Percentiles rank a stretch among this genome's conserved stretches.
Evolutionary conservation across 805 yeast genomes (phyloP).

Genomic region (Candida krabiensis): DNA sequence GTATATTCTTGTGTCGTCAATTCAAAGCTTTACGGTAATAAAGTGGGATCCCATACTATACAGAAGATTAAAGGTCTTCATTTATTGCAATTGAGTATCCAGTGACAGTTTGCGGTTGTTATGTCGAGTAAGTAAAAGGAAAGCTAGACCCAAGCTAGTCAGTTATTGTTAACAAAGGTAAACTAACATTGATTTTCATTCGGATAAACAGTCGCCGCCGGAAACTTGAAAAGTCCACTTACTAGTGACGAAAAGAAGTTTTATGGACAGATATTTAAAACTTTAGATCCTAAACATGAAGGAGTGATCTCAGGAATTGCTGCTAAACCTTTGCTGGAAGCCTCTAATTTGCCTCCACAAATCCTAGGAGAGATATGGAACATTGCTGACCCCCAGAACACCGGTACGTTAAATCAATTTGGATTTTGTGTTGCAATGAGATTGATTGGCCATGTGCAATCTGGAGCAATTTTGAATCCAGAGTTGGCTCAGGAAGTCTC

Average conservation of each 20-base stretch:
- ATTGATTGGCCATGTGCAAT: slow-evolving; percentile 83
- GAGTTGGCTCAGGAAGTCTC: slow-evolving; percentile 55
- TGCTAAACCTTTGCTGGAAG: slow-evolving; percentile 79
- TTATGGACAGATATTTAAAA: slow-evolving; percentile 73
- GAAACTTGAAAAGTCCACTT: slow-evolving; percentile 36
- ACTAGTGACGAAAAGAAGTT: slow-evolving; percentile 75
- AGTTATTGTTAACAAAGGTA: not conserved
- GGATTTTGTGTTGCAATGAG: slow-evolving; percentile 88
- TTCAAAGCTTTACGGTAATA: too few relatives aligned
- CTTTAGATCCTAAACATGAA: slow-evolving; percentile 73
- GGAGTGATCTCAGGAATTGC: slow-evolving; percentile 89
- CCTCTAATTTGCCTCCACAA: slow-evolving; percentile 77
- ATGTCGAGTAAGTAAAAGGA: slow-evolving; percentile 15
- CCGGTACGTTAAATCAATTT: slow-evolving; percentile 77
- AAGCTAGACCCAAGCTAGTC: not conserved
- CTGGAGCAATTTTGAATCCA: slow-evolving; percentile 56
- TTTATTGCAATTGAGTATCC: not conserved
- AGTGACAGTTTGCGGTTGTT: not conserved
- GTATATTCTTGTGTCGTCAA: too few relatives aligned
- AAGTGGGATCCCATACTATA: too few relatives aligned
- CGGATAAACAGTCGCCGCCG: slow-evolving; percentile 11
- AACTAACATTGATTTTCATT: too few relatives aligned
- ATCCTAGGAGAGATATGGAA: slow-evolving; percentile 92
- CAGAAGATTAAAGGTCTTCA: not conserved
- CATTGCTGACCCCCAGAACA: slow-evolving; percentile 83